Evolutionary conservation across 768 basidiomycete genomes (phyloP).

Genomic region (Postia placenta): DNA sequence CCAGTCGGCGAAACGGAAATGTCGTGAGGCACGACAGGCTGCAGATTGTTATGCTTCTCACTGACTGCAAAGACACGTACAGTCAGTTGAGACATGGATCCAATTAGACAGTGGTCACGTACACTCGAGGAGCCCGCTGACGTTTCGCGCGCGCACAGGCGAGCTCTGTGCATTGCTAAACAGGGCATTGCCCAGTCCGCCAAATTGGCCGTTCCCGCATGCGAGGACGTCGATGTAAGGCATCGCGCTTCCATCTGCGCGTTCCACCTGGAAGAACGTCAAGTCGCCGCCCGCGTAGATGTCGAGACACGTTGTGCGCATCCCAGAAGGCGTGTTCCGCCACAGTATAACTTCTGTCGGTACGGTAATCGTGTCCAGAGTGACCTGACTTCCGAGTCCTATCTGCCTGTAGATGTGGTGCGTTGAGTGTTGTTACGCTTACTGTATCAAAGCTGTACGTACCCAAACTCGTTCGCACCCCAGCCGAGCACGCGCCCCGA

Average conservation of each 20-base stretch:
- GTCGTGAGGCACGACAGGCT: slow-evolving; percentile 56
- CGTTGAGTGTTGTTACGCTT: slow-evolving; percentile 2
- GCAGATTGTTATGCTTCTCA: slow-evolving; percentile 51
- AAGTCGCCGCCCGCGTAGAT: slow-evolving; percentile 72
- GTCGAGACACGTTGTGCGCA: slow-evolving; percentile 54
- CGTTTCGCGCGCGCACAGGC: slow-evolving; percentile 67
- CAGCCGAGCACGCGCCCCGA: slow-evolving; percentile 77
- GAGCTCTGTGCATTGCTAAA: slow-evolving; percentile 68
- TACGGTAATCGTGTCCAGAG: slow-evolving; percentile 62
- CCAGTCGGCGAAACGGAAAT: slow-evolving; percentile 70
- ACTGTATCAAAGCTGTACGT: slow-evolving; percentile 13
- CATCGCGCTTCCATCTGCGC: slow-evolving; percentile 28
- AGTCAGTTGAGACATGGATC: not conserved
- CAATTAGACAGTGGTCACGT: slow-evolving; percentile 23
- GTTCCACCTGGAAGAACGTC: slow-evolving; percentile 72
- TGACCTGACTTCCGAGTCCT: slow-evolving; percentile 61
- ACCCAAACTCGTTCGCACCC: slow-evolving; percentile 89
- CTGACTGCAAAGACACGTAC: slow-evolving; percentile 40
- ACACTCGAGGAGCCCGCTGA: slow-evolving; percentile 89
- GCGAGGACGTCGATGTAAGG: slow-evolving; percentile 54
- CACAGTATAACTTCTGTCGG: slow-evolving; percentile 84
- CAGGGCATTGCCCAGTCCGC: slow-evolving; percentile 61
- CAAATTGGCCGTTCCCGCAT: slow-evolving; percentile 81
- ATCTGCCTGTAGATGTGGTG: slow-evolving; percentile 53
- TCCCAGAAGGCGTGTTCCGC: slow-evolving; percentile 43